Evolutionary conservation across 495 filamentous ascomycete species (phyloP).

Genomic region (Trypethelium eluteriae): DNA sequence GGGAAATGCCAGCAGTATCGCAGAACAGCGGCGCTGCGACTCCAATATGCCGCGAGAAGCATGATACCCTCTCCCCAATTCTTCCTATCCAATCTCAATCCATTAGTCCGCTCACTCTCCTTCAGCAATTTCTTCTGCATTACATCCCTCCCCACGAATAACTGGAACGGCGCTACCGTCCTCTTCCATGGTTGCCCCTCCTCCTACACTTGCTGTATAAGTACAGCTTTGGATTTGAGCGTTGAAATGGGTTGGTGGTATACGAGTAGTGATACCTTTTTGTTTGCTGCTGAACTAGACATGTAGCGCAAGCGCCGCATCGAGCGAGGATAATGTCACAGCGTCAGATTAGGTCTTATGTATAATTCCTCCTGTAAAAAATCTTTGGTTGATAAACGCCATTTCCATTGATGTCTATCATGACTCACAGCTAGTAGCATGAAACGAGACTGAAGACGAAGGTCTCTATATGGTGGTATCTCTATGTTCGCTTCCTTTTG

Average conservation of each 20-base stretch:
- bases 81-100: background rate
- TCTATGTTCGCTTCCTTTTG: background rate
- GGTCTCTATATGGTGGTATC: slow-evolving; percentile 4
- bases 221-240: no score
- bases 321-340: no score
- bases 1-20: background rate
- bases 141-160: background rate
- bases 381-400: no score
- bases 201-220: background rate
- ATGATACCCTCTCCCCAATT: background rate
- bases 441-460: background rate
- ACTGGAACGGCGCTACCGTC: background rate
- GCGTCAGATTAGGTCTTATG: no score
- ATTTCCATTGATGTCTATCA: background rate
- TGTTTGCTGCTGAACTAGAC: no score
- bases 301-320: no score
- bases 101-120: background rate
- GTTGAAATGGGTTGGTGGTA: no score
- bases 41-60: background rate
- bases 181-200: background rate
- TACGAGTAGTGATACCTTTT: no score
- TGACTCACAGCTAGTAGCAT: background rate
- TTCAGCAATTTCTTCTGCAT: background rate
- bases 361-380: no score
- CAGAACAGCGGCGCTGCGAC: background rate